phyloP scores from a whole-genome alignment of 768 basidiomycete genomes.

The Kondoa subrosea region DNA sequence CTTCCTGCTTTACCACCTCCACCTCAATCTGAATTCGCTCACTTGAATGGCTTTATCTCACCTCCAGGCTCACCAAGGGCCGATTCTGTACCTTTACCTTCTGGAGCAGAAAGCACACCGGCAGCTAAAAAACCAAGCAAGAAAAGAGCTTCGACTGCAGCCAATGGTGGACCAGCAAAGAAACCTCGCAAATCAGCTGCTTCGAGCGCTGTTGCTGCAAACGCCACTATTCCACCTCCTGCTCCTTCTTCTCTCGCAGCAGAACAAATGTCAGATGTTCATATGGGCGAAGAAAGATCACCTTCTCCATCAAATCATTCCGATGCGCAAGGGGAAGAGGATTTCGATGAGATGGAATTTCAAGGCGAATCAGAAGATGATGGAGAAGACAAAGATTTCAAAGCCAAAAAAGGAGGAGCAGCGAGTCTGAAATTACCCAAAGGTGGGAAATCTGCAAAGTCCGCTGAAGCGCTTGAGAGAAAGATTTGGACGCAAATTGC shows the following conservation, averaged over 20 bases:
- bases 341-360: constrained; percentile 53
- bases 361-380: constrained; percentile 59
- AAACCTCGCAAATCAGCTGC: neutral
- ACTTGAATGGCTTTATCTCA: neutral
- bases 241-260: neutral
- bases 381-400: constrained; percentile 52
- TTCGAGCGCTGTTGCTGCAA: neutral
- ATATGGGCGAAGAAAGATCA: neutral
- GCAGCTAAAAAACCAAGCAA: neutral
- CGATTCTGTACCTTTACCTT: neutral
- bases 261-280: neutral
- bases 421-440: constrained; percentile 27
- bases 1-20: neutral
- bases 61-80: neutral
- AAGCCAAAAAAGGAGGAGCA: constrained; percentile 20
- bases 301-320: constrained; percentile 44
- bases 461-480: constrained; percentile 63
- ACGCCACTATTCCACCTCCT: neutral
- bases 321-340: constrained; percentile 47
- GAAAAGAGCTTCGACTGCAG: neutral
- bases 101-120: neutral
- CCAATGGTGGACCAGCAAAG: neutral
- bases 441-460: constrained; percentile 44
- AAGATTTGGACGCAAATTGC: constrained; percentile 87
- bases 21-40: neutral